Evolutionary conservation across 2,329 filamentous ascomycete species (phyloP).

Genomic region (Colletotrichum navitas): DNA sequence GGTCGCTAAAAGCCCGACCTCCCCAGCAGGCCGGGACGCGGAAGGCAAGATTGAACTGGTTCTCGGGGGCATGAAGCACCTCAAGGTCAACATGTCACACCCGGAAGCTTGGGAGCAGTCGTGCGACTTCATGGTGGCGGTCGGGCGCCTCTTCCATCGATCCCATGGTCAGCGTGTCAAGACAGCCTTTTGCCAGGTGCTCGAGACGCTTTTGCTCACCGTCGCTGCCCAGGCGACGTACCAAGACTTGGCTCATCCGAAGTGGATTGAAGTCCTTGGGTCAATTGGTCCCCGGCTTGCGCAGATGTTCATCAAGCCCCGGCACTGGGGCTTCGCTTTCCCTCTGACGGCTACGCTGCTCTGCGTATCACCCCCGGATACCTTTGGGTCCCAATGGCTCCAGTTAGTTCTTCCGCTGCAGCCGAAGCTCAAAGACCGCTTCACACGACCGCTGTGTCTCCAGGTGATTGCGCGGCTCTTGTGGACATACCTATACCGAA

Average conservation of each 20-base stretch:
- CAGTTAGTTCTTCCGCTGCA: constrained; percentile 83
- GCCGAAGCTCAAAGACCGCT: constrained; percentile 85
- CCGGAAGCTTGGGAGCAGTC: constrained; percentile 85
- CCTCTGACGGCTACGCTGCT: constrained; percentile 88
- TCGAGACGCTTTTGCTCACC: constrained; percentile 87
- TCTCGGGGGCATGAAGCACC: constrained; percentile 89
- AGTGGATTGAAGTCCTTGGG: constrained; percentile 88
- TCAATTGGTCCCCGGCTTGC: constrained; percentile 82
- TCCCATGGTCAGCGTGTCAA: constrained; percentile 93
- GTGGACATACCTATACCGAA: constrained; percentile 95
- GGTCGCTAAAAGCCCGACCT: constrained; percentile 74
- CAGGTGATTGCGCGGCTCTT: constrained; percentile 91
- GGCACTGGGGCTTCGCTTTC: constrained; percentile 91
- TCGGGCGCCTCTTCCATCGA: constrained; percentile 85
- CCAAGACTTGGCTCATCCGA: constrained; percentile 81
- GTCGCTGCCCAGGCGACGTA: constrained; percentile 84
- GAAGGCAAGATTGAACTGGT: constrained; percentile 90
- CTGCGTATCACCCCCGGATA: constrained; percentile 88
- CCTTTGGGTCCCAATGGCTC: constrained; percentile 88
- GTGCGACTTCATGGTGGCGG: constrained; percentile 86
- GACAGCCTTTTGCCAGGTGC: constrained; percentile 91
- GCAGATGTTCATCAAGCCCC: constrained; percentile 90
- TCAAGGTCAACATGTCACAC: constrained; percentile 81
- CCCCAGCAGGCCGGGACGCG: constrained; percentile 69
- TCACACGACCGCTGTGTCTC: constrained; percentile 81